phyloP scores from a whole-genome alignment of 768 basidiomycete species.

The Antrodiella citrinella region DNA sequence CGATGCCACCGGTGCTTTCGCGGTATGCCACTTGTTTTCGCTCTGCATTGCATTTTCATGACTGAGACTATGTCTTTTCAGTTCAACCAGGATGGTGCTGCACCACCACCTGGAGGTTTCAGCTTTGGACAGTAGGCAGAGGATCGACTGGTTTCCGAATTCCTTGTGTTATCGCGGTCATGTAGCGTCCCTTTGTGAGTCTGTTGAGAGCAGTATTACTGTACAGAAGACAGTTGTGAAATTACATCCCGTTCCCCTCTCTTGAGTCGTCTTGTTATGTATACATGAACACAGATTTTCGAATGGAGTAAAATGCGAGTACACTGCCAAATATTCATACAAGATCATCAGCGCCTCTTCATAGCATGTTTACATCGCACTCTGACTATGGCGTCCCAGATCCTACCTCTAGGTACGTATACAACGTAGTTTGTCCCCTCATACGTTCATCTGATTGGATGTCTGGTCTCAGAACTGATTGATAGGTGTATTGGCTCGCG shows the following conservation, averaged over 20 bases:
- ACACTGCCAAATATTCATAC: too few relatives aligned
- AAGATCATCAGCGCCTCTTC: too few relatives aligned
- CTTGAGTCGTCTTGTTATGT: too few relatives aligned
- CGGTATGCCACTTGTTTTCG: slow-evolving; percentile 48
- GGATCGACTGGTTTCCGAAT: not conserved
- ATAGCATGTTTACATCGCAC: not conserved
- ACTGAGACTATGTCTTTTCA: slow-evolving; percentile 22
- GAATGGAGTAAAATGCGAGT: too few relatives aligned
- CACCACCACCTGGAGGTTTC: slow-evolving; percentile 94
- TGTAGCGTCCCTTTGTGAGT: slow-evolving; percentile 1
- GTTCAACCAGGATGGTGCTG: slow-evolving; percentile 82
- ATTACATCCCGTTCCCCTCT: not conserved
- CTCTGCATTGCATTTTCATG: not conserved
- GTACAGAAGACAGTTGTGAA: not conserved
- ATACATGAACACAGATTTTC: too few relatives aligned
- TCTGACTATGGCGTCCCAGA: slow-evolving; percentile 75
- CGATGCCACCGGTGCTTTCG: slow-evolving; percentile 65
- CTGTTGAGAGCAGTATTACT: not conserved
- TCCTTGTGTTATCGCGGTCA: slow-evolving; percentile 1
- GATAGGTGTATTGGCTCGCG: slow-evolving; percentile 95
- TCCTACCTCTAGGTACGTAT: slow-evolving; percentile 76
- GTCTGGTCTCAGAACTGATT: slow-evolving; percentile 66
- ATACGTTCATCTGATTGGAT: not conserved
- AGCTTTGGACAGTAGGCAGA: slow-evolving; percentile 63
- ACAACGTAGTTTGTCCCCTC: not conserved